Conservation (phyloP, 2,329 filamentous ascomycete genomes). For the Aaosphaeria arxii region DNA sequence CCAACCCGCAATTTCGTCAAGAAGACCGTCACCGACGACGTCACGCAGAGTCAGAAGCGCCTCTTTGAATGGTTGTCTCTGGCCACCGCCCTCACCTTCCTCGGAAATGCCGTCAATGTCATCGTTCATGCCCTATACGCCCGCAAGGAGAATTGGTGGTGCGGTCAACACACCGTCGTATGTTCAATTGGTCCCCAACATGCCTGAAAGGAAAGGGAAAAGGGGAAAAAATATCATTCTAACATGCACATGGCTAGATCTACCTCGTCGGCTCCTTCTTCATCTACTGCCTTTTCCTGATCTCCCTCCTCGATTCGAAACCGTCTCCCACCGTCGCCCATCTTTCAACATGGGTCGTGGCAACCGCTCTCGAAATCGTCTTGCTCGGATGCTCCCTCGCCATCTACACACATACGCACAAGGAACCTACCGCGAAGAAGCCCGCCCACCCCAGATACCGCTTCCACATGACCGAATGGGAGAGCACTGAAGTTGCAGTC, state of each 20-base stretch:
- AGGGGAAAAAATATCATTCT: neutral
- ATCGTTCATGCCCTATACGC: conserved; percentile 69
- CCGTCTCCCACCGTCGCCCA: conserved; percentile 79
- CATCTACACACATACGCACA: conserved; percentile 66
- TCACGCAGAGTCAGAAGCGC: conserved; percentile 65
- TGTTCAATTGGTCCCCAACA: conserved; percentile 27
- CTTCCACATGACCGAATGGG: conserved; percentile 54
- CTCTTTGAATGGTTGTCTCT: conserved; percentile 74
- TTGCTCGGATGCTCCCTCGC: conserved; percentile 68
- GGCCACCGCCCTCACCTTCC: conserved; percentile 69
- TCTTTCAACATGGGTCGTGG: conserved; percentile 73
- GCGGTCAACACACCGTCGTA: conserved; percentile 74
- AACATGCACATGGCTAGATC: conserved; percentile 54
- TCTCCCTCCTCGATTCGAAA: conserved; percentile 80
- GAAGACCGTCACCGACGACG: conserved; percentile 50
- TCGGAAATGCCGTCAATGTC: conserved; percentile 71
- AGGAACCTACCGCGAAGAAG: conserved; percentile 53
- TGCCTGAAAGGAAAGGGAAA: neutral
- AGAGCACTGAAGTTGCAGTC: conserved; percentile 63
- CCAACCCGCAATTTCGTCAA: conserved; percentile 42
- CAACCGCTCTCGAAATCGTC: conserved; percentile 68
- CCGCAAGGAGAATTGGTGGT: conserved; percentile 73
- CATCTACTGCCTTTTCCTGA: conserved; percentile 79
- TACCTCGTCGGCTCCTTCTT: conserved; percentile 83
- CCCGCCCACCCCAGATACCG: conserved; percentile 15